Percentiles rank a stretch among this genome's conserved stretches.
These are phyloP conservation scores for Scheffersomyces amazonensis DNA, from an alignment of 805 yeast species.

Conservation along the genomic window DNA sequence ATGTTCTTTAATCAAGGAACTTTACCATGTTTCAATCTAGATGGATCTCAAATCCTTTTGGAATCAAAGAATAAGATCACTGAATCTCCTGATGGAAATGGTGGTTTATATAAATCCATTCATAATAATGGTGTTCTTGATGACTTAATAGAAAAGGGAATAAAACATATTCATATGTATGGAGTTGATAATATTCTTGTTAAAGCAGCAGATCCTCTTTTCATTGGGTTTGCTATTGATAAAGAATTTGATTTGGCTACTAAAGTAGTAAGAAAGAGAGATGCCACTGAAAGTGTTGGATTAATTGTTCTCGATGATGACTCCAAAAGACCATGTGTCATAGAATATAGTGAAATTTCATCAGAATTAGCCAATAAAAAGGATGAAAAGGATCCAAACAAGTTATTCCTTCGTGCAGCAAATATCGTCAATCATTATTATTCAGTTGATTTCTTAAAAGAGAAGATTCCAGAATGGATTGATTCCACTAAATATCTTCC, in stretches of 20 bases:
- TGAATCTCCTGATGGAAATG: slow-evolving; percentile 97
- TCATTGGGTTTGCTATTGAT: slow-evolving; percentile 77
- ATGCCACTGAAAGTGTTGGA: slow-evolving; percentile 87
- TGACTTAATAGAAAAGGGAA: slow-evolving; percentile 65
- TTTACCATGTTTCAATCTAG: slow-evolving; percentile 77
- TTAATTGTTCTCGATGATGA: slow-evolving; percentile 70
- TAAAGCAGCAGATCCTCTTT: slow-evolving; percentile 88
- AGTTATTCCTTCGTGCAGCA: slow-evolving; percentile 83
- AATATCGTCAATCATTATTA: slow-evolving; percentile 97
- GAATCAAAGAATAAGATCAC: slow-evolving; percentile 55
- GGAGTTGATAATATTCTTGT: slow-evolving; percentile 95
- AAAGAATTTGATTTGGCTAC: slow-evolving; percentile 76
- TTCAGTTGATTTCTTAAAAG: slow-evolving; percentile 66
- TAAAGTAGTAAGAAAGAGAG: slow-evolving; percentile 91
- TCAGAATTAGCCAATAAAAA: slow-evolving; percentile 64
- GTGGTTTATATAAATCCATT: slow-evolving; percentile 90
- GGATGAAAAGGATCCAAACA: slow-evolving; percentile 49
- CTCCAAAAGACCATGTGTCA: slow-evolving; percentile 72
- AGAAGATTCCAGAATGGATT: slow-evolving; percentile 68
- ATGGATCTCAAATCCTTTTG: slow-evolving; percentile 69
- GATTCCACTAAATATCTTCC: slow-evolving; percentile 66
- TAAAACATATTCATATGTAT: slow-evolving; percentile 91
- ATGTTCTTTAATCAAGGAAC: slow-evolving; percentile 92
- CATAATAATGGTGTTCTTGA: slow-evolving; percentile 58
- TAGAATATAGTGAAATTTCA: slow-evolving; percentile 91